phyloP scores from a whole-genome alignment of 140 eudicot species.

The Erigeron philadelphicus region DNA sequence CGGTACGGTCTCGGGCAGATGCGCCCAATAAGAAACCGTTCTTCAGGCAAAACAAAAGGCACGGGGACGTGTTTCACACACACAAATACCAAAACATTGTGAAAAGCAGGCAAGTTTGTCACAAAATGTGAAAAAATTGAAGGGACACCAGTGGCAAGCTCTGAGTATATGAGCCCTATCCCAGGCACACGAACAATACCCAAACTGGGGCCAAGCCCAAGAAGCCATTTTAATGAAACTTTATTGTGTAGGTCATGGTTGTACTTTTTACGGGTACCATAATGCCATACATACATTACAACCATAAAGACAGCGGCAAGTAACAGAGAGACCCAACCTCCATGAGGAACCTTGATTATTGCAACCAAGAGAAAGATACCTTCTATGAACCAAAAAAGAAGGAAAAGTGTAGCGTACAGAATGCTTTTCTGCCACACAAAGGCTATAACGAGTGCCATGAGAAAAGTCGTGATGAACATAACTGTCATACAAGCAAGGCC shows the following conservation, averaged over 20 bases:
- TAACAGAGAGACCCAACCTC: constrained; percentile 92
- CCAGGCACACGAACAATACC: constrained; percentile 98
- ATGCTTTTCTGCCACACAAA: constrained; percentile 67
- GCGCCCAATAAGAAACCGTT: constrained; percentile 91
- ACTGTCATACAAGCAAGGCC: constrained; percentile 52
- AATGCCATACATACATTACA: constrained; percentile 84
- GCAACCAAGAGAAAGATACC: constrained; percentile 61
- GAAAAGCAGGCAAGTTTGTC: constrained; percentile 88
- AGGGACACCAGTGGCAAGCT: constrained; percentile 91
- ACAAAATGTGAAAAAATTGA: constrained; percentile 86
- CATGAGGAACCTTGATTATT: constrained; percentile 67
- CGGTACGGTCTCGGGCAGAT: constrained; percentile 92
- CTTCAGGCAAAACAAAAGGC: constrained; percentile 81
- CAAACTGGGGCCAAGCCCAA: constrained; percentile 89
- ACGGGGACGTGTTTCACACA: constrained; percentile 87
- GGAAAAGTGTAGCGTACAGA: constrained; percentile 42
- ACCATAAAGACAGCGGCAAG: constrained; percentile 53
- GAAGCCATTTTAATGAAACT: constrained; percentile 85
- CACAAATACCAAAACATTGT: constrained; percentile 80
- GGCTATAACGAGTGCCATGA: constrained; percentile 62
- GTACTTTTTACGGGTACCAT: constrained; percentile 84
- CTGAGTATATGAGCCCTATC: constrained; percentile 86
- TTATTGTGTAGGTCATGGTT: constrained; percentile 84
- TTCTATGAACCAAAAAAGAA: constrained; percentile 67
- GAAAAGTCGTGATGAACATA: constrained; percentile 71